Conservation (phyloP, 2,329 filamentous ascomycete species). For the Blastomyces percursus region DNA sequence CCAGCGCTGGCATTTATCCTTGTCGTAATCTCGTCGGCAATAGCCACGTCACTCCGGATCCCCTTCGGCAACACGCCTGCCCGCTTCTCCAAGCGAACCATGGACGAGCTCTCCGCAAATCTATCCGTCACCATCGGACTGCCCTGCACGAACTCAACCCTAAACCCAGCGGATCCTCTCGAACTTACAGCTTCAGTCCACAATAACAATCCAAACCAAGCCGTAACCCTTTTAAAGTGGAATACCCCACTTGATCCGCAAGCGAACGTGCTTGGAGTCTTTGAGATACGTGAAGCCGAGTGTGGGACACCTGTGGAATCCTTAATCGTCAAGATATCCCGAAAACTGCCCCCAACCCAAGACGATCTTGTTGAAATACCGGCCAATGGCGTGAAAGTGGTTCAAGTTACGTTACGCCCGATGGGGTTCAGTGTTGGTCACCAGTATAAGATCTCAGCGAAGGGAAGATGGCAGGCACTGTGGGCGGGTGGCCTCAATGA, state of each 20-base stretch:
- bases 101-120: constrained; percentile 6
- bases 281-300: constrained; percentile 20
- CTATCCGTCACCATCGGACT: constrained; percentile 14
- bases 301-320: constrained; percentile 17
- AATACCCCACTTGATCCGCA: constrained; percentile 27
- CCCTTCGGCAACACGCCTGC: background rate
- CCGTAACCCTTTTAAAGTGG: constrained; percentile 30
- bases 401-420: constrained; percentile 19
- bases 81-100: constrained; percentile 8
- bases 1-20: background rate
- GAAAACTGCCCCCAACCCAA: constrained; percentile 22
- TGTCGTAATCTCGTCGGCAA: background rate
- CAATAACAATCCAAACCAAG: constrained; percentile 20
- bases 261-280: constrained; percentile 24
- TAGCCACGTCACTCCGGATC: background rate
- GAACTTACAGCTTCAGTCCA: constrained; percentile 18
- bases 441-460: constrained; percentile 24
- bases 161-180: constrained; percentile 7
- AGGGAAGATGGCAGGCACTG: constrained; percentile 28
- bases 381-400: constrained; percentile 17
- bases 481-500: constrained; percentile 21
- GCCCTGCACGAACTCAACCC: constrained; percentile 11
- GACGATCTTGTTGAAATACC: constrained; percentile 26
- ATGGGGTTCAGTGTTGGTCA: constrained; percentile 20
- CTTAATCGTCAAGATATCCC: constrained; percentile 25